phyloP scores from a whole-genome alignment of 2,329 filamentous ascomycete species.

The Diaporthe sp. region DNA sequence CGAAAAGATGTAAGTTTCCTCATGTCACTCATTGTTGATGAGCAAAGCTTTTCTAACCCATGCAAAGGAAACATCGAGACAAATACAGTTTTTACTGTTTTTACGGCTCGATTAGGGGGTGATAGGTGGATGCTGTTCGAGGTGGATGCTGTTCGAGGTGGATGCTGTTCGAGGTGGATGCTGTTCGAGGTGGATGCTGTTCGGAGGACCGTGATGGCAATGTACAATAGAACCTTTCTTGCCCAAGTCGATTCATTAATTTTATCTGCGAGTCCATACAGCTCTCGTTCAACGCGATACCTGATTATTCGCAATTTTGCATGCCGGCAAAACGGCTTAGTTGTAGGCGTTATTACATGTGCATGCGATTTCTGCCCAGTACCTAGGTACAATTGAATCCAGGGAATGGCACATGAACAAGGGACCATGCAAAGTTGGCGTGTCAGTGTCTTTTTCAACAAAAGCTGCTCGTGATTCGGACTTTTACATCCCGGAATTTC shows the following conservation, averaged over 20 bases:
- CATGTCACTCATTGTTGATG: background rate
- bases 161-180: no score
- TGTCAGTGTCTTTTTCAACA: no score
- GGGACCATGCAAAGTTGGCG: no score
- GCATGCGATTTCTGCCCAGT: background rate
- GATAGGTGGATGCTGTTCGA: background rate
- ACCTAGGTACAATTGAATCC: background rate
- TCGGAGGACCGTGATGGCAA: background rate
- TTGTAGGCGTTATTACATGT: background rate
- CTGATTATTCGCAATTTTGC: background rate
- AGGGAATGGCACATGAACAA: background rate
- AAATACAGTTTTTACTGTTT: background rate
- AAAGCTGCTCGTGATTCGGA: fast-evolving
- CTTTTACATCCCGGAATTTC: background rate
- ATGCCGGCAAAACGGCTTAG: background rate
- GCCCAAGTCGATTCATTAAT: background rate
- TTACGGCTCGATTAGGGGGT: background rate
- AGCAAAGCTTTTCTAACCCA: background rate
- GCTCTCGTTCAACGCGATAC: background rate
- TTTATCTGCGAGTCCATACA: background rate
- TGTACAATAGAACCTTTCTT: background rate
- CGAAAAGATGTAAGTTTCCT: background rate
- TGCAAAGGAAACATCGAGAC: fast-evolving
- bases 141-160: no score
- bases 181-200: background rate